Conservation (phyloP, 2,329 filamentous ascomycete species). For the Penicillium polonicum region DNA sequence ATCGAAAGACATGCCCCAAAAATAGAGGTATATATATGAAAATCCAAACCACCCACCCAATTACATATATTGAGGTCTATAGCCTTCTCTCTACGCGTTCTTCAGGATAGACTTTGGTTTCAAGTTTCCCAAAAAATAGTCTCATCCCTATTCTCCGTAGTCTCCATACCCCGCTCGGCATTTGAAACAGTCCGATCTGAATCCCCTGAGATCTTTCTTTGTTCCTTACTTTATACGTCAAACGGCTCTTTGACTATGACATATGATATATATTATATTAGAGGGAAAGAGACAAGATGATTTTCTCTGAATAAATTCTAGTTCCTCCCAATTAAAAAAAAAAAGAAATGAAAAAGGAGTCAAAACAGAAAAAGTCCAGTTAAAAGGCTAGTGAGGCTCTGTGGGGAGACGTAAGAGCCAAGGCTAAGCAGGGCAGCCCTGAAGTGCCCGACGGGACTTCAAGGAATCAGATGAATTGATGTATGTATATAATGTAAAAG, state of each 20-base stretch:
- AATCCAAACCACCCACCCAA: neutral
- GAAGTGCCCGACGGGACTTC: neutral
- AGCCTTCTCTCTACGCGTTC: neutral
- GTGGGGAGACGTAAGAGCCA: neutral
- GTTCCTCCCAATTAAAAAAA: no score
- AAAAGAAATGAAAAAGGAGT: neutral
- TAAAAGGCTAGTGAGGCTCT: constrained; percentile 1
- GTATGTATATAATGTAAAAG: neutral
- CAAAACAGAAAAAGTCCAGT: neutral
- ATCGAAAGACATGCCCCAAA: neutral
- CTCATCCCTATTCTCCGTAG: neutral
- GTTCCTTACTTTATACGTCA: no score
- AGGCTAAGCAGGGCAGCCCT: neutral
- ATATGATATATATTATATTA: no score
- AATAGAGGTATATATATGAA: neutral
- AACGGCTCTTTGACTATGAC: no score
- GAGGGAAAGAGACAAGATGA: no score
- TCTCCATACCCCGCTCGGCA: neutral
- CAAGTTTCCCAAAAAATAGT: neutral
- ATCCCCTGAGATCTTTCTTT: no score
- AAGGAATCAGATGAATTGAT: neutral
- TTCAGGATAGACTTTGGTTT: neutral
- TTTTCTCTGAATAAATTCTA: neutral
- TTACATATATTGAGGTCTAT: neutral
- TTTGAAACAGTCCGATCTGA: constrained; percentile 1